These are phyloP conservation scores for Malus sieversii DNA, from an alignment of 306 rosid genomes.

Conservation along the genomic window DNA sequence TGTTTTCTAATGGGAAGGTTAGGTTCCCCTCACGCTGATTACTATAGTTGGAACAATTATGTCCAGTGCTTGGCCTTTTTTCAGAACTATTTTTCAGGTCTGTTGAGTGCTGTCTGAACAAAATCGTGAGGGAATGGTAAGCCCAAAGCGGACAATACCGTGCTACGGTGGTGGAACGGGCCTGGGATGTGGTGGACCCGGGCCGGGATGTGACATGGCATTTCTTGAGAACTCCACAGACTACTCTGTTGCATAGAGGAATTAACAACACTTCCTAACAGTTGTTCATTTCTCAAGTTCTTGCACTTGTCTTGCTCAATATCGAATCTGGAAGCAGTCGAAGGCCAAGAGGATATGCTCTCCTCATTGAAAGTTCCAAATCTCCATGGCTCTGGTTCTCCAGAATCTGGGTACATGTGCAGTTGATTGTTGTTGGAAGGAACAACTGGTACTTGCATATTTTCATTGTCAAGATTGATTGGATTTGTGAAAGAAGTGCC, in stretches of 20 bases:
- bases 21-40: conserved; percentile 28
- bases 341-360: conserved; percentile 41
- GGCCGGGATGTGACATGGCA: background rate
- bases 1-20: conserved; percentile 27
- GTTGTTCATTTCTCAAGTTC: conserved; percentile 30
- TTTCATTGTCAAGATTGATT: conserved; percentile 32
- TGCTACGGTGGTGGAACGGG: too few relatives aligned
- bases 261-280: conserved; percentile 22
- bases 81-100: conserved; percentile 25
- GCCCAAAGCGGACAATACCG: too few relatives aligned
- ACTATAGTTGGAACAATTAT: conserved; percentile 19
- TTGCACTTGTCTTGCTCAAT: conserved; percentile 19
- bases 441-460: conserved; percentile 27
- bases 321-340: conserved; percentile 25
- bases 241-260: conserved; percentile 23
- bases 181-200: too few relatives aligned
- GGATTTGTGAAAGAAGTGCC: conserved; percentile 27
- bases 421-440: conserved; percentile 31
- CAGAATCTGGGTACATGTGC: conserved; percentile 18
- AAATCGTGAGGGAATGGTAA: too few relatives aligned
- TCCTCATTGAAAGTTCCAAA: conserved; percentile 45
- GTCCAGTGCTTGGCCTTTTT: conserved; percentile 15
- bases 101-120: conserved; percentile 25
- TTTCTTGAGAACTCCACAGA: conserved; percentile 24
- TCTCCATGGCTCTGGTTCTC: conserved; percentile 28